Evolutionary conservation across 1,284 basidiomycete species (phyloP), one percentile per base, ranked within the genome.

Genomic region (Heterobasidion parviporum): DNA sequence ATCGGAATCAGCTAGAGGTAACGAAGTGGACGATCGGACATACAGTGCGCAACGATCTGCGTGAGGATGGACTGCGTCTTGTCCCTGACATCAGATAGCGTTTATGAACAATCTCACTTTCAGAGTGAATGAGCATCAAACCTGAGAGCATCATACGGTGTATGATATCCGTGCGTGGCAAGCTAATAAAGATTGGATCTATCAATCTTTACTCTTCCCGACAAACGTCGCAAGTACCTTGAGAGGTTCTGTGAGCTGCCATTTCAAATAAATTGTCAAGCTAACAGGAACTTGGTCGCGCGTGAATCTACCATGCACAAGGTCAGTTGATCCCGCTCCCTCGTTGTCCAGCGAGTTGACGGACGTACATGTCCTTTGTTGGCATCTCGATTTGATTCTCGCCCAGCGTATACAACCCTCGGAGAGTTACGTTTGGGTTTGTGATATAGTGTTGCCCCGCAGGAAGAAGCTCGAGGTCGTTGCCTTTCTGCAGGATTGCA

Each of bases 381-480:
- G 87, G 86, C 83, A 90, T 86, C 68, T 90, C 89, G 34, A 88
- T 68, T 68, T 91, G 88, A 62, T 86, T 88, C 66, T 91, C 88
- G 20, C 89, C 88, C 1, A 86, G 77, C 2, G 88, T 89, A 67
- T 82, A 91, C 32, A 89, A 62, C 7, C 87, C 87, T 56, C 89
- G 84, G 8, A 91, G 71, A 2, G 87, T 90, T 44, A 91, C 83
- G 58, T 83, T 87, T 2, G 88, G 87, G 63, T 87, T 87, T 6
- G 88, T 90, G 63, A 91, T 86, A 58, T 83, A 89, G 56, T 87
- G 87, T 64, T 91, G 88, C 6, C 88, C 88, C 43, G 89, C 88
- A 50, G 83, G 76, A 15, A 91, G 75, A 6, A 89, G 75, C 63
- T 88, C 82, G 36, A 91, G 75, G 52, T 90, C 86, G 61, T 91